Evolutionary conservation across 2,329 filamentous ascomycete species (phyloP), one percentile per base, ranked within the genome.

Genomic region (Aspergillus transmontanensis): DNA sequence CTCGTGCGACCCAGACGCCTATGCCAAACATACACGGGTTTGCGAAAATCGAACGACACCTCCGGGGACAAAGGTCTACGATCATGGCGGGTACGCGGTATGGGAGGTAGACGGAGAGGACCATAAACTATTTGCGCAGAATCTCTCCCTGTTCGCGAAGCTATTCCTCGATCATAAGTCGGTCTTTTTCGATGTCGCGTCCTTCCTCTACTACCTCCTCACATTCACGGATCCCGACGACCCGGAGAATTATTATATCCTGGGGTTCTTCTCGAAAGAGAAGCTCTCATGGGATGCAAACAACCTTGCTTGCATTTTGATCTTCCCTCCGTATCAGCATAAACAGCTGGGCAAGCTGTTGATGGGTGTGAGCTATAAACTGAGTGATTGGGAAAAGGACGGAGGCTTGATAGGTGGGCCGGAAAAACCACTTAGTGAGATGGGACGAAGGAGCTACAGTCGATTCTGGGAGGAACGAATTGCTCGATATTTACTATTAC

Each of bases 221-320:
- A 90, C 95, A 51, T 90, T 94, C 73, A 90, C 88, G 10, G 82
- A 86, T 69, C 84, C 83, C 0, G 56, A 72, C 3, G 73, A 81
- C 72, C 68, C 76, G 55, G 62, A 75, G 56, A 69, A 73, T 62
- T 73, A 78, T 69, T 87, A 90, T 73, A 89, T 97, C 34, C 87
- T 94, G 1, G 95, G 95, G n/a, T 98, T 98, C 84, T 99, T 98
- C 82, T 96, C 92, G 67, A 98, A 99, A 76, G 95, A 99, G 78
- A 98, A 98, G 77, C 91, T 97, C 84, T 97, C 93, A 4, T 99
- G 95, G 94, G 95, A 99, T 73, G 94, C 94, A 73, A 98, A 99
- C 78, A 99, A 98, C 69, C 85, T 99, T 6, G 95, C 95, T 1
- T 99, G 95, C 75, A 99, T 99, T 70, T 84, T 98, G 7, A 87